Evolutionary conservation across 768 basidiomycete species (phyloP), one percentile per base, ranked within the genome.

Genomic region (Auriscalpium vulgare): DNA sequence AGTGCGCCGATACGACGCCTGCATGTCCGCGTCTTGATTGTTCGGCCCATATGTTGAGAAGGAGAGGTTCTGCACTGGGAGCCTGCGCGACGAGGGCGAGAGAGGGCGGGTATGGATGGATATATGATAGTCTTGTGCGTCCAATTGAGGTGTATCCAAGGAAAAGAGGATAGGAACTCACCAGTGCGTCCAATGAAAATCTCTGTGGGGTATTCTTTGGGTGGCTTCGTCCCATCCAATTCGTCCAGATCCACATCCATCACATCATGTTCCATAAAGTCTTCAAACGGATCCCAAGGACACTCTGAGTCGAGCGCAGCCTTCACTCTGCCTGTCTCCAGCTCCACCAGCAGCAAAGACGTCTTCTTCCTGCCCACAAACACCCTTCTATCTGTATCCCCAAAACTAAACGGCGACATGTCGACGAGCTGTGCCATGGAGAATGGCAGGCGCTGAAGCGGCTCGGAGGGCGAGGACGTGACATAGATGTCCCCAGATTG

Each of bases 31-130:
- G 67, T 95, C 91, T 69, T 87, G 84, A 65, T 88, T 92, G 68
- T 95, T 95, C 6, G 95, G 93, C 0, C 93, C 91, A 68, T 97
- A 97, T 0, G 86, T 82, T 0, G 95, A 95, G 70, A 94, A 97
- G 0, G 85, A 84, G 14, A 98, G 79, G 53, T 89, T 89, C 63
- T 97, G 95, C 11, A 82, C 74, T 19, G 78, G 80, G 7, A 78
- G 66, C 16, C 66, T 69, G 8, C 68, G 68, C 21, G 69, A 67
- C 3, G 71, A 68, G 4, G 69, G 58, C 1, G 72, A 65, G 19
- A 70, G 63, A 0, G 79, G 75, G 19, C 80, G 80, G 13, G 84
- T 79, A 68, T 85, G 83, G 52, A 97, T 94, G 43, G 88, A 81
- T 54, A 99, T 83, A 58, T 90, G 84, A 65, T 97, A 97, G 66